Evolutionary conservation across 176 grass and related monocot species (phyloP), one percentile per base, ranked within the genome.

Genomic region (Aegilops umbellulata): DNA sequence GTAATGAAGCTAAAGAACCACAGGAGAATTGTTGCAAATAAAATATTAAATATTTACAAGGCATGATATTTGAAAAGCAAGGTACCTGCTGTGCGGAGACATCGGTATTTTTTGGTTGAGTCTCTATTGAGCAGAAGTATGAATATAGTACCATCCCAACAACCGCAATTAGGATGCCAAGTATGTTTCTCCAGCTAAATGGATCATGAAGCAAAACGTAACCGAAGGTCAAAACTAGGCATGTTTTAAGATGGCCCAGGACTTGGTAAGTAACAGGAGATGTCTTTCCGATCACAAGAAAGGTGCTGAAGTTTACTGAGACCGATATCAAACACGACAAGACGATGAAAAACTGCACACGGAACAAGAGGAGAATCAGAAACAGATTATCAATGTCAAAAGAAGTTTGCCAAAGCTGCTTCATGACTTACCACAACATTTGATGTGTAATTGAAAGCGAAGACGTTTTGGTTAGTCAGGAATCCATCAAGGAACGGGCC

Each of bases 401-500:
- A 20, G 2, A 80, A 41, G 36, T 55, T 31, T 20, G 22, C 10
- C 10, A 63, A 88, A 77, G 49, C 27, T 81, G 30, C n/a, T 85
- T 76, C 65, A 8, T 65, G 26, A 68, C 96, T 93, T 93, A 99
- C 97, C 92, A 97, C 85, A 26, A 99, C 94, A 93, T 93, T 88
- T 65, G 97, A 90, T 80, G 97, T 97, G 70, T 99, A 99, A 44
- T 97, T 74, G 82, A 94, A 99, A 55, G 89, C 92, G 22, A 99
- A 99, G 32, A 99, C 97, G 30, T 99, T 99, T 89, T 89, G 88
- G 61, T 97, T 91, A 51, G 94, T 99, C 81, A 99, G 88, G 67
- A 99, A 94, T 17, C 92, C 97, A 93, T 99, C 97, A 86, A 99
- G 97, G 85, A 99, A 99, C 22, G 97, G 97, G 24, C 97, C 97